These are phyloP conservation scores for Suillus americanus DNA, from an alignment of 768 basidiomycete species.

Conservation along the genomic window DNA sequence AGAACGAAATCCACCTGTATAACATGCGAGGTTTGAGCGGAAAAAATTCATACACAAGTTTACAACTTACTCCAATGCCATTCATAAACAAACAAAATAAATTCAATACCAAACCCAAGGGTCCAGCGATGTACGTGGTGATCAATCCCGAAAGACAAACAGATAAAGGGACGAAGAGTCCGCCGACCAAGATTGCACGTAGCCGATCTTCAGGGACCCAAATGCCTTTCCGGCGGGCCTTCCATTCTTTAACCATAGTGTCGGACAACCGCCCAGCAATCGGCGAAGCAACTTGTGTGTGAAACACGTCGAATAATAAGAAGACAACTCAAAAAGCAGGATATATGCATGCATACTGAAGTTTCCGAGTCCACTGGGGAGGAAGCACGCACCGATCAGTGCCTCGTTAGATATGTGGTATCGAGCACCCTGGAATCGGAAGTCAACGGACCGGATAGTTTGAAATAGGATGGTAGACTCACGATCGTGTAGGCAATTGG, in stretches of 20 bases:
- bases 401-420: constrained; percentile 59
- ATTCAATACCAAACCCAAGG: constrained; percentile 46
- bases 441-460: neutral
- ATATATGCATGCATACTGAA: constrained; percentile 31
- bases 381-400: constrained; percentile 57
- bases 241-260: constrained; percentile 43
- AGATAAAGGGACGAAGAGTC: constrained; percentile 47
- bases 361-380: constrained; percentile 60
- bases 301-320: neutral
- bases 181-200: constrained; percentile 40
- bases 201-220: constrained; percentile 25
- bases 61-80: constrained; percentile 52
- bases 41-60: neutral
- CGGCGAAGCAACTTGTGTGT: constrained; percentile 50
- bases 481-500: constrained; percentile 64
- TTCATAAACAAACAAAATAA: constrained; percentile 56
- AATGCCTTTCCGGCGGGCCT: constrained; percentile 36
- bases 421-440: constrained; percentile 41
- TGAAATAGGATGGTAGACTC: constrained; percentile 26
- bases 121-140: constrained; percentile 46
- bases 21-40: neutral
- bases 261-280: constrained; percentile 58
- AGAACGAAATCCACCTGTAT: constrained; percentile 53
- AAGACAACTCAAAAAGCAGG: neutral
- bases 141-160: constrained; percentile 45